Evolutionary conservation across 2,329 filamentous ascomycete genomes (phyloP), one percentile per base, ranked within the genome.

Genomic region (Verticillium zaregamsianum): DNA sequence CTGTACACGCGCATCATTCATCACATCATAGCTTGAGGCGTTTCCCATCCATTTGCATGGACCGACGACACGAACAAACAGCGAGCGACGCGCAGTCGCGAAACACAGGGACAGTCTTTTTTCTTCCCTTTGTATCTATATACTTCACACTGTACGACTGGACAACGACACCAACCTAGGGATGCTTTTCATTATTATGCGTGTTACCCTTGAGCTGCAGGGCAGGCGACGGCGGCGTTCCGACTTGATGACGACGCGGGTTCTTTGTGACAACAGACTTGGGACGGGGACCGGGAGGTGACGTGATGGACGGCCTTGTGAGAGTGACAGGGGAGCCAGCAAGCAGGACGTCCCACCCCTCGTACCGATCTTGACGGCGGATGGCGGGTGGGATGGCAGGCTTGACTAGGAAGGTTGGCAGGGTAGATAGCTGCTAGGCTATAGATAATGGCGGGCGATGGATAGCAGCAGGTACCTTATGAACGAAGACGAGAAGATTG

Each of bases 91-190:
- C 45, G 20, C 45, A 25, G n/a, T 49, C 45, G 45, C 45, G 12
- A n/a, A n/a, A n/a, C 45, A 49, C 45, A 49, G 45, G 45, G 45
- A 49, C 45, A 49, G 20, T 23, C 45, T n/a, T 23, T 49, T 45
- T n/a, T 40, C 20, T 58, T 58, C 57, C 57, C 57, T 58, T 58
- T 58, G 57, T 58, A 58, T 58, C 37, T 58, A 58, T 58, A 45
- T 28, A 32, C 57, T 49, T 58, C 55, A 49, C 45, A 23, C 37
- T 58, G 57, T 58, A 58, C 57, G 45, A 58, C 45, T 49, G 45
- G 45, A 49, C 45, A 49, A 49, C 45, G 45, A 49, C 45, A 49
- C n/a, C 45, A 49, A 23, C 45, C 45, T 49, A 49, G 45, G 45
- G n/a, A 49, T 49, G 45, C n/a, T 23, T 49, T 49, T 49, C 11